Conservation (phyloP, 2,329 filamentous ascomycete species). For the Fusarium sp. region DNA sequence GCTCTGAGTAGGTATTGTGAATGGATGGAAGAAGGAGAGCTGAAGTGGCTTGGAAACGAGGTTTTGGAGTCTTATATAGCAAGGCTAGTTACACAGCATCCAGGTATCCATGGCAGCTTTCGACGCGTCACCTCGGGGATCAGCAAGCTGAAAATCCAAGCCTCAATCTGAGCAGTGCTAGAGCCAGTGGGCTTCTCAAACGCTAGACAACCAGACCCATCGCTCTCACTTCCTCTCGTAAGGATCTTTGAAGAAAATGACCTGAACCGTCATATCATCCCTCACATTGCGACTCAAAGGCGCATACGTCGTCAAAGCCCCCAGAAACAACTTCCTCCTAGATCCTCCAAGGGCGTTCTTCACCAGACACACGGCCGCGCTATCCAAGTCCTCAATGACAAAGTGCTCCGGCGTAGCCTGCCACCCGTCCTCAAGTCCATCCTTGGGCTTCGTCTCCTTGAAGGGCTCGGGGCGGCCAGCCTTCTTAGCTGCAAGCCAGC, state of each 20-base stretch:
- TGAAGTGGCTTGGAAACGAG: too few relatives aligned
- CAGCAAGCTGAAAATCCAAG: too few relatives aligned
- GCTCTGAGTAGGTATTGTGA: too few relatives aligned
- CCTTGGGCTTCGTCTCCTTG: conserved; percentile 36
- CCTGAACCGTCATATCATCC: conserved; percentile 88
- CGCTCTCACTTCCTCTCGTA: conserved; percentile 76
- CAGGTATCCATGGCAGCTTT: too few relatives aligned
- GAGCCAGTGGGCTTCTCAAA: background rate
- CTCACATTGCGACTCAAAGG: conserved; percentile 76
- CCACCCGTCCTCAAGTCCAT: conserved; percentile 43
- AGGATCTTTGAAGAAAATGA: conserved; percentile 73
- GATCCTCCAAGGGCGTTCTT: conserved; percentile 86
- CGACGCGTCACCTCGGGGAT: too few relatives aligned
- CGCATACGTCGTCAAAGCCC: conserved; percentile 78
- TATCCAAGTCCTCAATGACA: conserved; percentile 81
- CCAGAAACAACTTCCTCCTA: conserved; percentile 81
- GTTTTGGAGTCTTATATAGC: too few relatives aligned
- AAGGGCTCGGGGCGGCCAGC: conserved; percentile 46
- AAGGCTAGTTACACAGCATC: too few relatives aligned
- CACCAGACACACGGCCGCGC: conserved; percentile 85
- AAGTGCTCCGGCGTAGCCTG: conserved; percentile 68
- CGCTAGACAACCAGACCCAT: background rate
- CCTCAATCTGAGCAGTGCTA: too few relatives aligned
- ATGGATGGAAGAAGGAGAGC: too few relatives aligned
- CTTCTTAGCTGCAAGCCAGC: conserved; percentile 63